Evolutionary conservation across 345 rosid species (phyloP).

Genomic region (Eucalyptus sp.): DNA sequence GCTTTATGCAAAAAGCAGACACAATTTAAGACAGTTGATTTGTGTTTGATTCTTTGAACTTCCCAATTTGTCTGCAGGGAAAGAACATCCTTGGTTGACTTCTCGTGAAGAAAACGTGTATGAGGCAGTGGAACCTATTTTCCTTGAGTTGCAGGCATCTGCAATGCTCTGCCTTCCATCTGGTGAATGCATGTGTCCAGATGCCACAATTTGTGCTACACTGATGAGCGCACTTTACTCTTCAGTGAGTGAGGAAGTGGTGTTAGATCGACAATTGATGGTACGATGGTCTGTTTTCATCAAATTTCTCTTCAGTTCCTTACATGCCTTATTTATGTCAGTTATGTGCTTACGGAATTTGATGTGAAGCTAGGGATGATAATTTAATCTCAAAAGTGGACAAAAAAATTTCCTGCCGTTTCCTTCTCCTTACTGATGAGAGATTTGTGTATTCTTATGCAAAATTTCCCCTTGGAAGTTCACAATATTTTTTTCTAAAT

Average conservation of each 20-base stretch:
- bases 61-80: constrained; percentile 28
- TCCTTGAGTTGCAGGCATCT: constrained; percentile 81
- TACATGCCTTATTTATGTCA: neutral
- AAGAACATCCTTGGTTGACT: constrained; percentile 66
- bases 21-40: neutral
- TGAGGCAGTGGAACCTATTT: constrained; percentile 40
- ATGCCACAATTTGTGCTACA: constrained; percentile 76
- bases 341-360: neutral
- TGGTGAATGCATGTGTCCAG: constrained; percentile 88
- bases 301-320: neutral
- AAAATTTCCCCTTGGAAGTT: neutral
- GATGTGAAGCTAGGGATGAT: neutral
- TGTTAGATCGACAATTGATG: constrained; percentile 68
- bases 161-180: constrained; percentile 91
- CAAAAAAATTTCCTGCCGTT: neutral
- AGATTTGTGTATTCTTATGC: neutral
- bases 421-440: neutral
- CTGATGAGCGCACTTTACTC: constrained; percentile 92
- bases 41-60: neutral
- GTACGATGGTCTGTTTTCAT: constrained; percentile 20
- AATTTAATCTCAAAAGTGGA: neutral
- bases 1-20: neutral
- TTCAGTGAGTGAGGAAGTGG: constrained; percentile 70
- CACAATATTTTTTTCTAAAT: neutral
- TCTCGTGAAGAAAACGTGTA: constrained; percentile 37